Evolutionary conservation across 345 rosid genomes (phyloP).

Genomic region (Cardamine occulta): DNA sequence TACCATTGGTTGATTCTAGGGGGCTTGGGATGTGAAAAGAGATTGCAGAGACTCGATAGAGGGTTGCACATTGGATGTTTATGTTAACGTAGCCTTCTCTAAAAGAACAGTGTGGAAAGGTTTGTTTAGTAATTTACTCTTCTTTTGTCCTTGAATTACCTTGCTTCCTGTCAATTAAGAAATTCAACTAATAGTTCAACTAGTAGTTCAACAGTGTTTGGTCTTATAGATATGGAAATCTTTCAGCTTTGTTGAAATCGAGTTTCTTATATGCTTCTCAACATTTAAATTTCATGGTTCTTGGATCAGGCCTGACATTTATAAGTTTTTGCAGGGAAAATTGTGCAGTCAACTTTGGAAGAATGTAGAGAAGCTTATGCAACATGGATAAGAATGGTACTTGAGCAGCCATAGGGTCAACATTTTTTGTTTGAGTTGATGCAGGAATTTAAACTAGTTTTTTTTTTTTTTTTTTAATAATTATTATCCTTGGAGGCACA

Average conservation of each 20-base stretch:
- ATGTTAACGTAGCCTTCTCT: slow-evolving; percentile 77
- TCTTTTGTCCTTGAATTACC: slow-evolving; percentile 13
- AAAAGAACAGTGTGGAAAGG: slow-evolving; percentile 96
- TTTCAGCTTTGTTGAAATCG: not conserved
- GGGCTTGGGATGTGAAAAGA: slow-evolving; percentile 75
- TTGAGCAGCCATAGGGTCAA: not conserved
- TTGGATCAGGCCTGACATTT: slow-evolving; percentile 16
- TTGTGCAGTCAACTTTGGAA: slow-evolving; percentile 86
- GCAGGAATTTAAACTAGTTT: slow-evolving; percentile 14
- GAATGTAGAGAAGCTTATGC: slow-evolving; percentile 87
- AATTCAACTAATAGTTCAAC: not conserved
- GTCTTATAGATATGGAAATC: not conserved
- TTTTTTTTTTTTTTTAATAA: not conserved
- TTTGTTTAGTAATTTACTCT: slow-evolving; percentile 39
- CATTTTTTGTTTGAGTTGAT: slow-evolving; percentile 22
- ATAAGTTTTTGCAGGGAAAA: slow-evolving; percentile 62
- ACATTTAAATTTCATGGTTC: slow-evolving; percentile 1
- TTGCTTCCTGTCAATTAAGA: not conserved
- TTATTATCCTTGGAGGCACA: slow-evolving; percentile 63
- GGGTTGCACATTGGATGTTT: slow-evolving; percentile 67
- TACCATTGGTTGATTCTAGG: slow-evolving; percentile 50
- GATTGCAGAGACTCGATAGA: slow-evolving; percentile 58
- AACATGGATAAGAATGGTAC: slow-evolving; percentile 75
- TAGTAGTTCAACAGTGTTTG: not conserved
- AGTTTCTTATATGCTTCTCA: slow-evolving; percentile 27